phyloP scores from a whole-genome alignment of 2,329 filamentous ascomycete species.

The Xylariaceae sp. region DNA sequence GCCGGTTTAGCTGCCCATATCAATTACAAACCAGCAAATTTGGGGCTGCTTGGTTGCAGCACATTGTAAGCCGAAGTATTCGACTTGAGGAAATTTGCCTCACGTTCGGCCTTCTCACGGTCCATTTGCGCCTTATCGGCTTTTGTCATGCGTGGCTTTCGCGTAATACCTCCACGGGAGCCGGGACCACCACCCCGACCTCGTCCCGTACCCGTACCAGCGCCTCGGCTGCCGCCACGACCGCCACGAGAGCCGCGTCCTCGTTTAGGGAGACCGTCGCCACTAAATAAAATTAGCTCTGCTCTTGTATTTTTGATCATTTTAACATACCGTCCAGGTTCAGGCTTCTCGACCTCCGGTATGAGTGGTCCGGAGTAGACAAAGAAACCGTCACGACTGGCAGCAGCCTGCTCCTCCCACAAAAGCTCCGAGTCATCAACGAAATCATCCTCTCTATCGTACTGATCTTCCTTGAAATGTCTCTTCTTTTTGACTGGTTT shows the following conservation, averaged over 20 bases:
- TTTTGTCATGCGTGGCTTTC: slow-evolving; percentile 87
- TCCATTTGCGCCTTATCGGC: slow-evolving; percentile 82
- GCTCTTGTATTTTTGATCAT: neutral
- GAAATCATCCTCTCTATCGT: slow-evolving; percentile 83
- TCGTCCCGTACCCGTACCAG: slow-evolving; percentile 59
- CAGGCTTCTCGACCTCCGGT: slow-evolving; percentile 80
- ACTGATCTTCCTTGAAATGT: slow-evolving; percentile 80
- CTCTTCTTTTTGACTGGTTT: slow-evolving; percentile 78
- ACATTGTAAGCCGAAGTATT: slow-evolving; percentile 40
- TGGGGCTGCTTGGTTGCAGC: slow-evolving; percentile 41
- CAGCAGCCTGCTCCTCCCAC: slow-evolving; percentile 94
- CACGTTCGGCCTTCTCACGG: slow-evolving; percentile 78
- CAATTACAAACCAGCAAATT: slow-evolving; percentile 41
- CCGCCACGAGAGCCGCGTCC: slow-evolving; percentile 59
- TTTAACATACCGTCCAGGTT: slow-evolving; percentile 54
- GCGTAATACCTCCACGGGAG: slow-evolving; percentile 71
- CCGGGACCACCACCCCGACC: slow-evolving; percentile 42
- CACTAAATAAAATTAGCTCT: slow-evolving; percentile 56
- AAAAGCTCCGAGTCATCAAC: slow-evolving; percentile 92
- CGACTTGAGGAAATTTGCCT: slow-evolving; percentile 48
- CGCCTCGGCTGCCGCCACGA: slow-evolving; percentile 61
- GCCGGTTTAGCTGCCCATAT: neutral
- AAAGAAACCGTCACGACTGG: slow-evolving; percentile 95
- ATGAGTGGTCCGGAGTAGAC: slow-evolving; percentile 94
- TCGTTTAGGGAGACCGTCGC: slow-evolving; percentile 75